Base-by-base conservation (phyloP, 306 rosid genomes). In the Ochetophila trinervis region DNA sequence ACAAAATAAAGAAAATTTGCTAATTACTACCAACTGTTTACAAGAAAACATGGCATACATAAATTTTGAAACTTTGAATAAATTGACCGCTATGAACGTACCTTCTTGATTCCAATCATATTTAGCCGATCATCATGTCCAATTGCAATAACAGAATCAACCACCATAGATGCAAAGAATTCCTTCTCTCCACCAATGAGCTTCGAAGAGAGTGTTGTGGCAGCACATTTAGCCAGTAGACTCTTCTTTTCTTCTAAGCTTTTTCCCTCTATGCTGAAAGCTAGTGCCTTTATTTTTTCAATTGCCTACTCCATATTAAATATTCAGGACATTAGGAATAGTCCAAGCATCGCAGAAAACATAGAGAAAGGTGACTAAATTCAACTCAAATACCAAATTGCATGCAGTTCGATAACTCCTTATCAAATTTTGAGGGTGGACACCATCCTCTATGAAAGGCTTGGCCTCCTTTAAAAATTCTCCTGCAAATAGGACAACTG, bases 41-140 rank as follows among this genome's bases (percentile, higher is more conserved):
- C 34, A 6, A 54, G 4, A 73, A 48, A 57, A 73, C 51, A 27
- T 27, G 32, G 32, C 4, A 27, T 37, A 51, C 19, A n/a, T n/a
- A n/a, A n/a, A 12, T 16, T 24, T 30, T 22, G 18, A 10, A 36
- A 58, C 53, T 36, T 57, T 48, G 18, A 54, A 18, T 27, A 2
- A 61, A 16, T 60, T 40, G 27, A 49, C 17, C 66, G 24, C 20
- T 1, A 55, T 6, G 44, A 34, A 18, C 5, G 16, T 72, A 88
- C 99, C 99, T 94, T 94, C 86, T 94, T 94, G 63, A 94, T 88
- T 55, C 99, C 99, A 75, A 94, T 94, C 99, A 94, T 94, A 77
- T 83, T 94, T 58, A 94, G 79, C 69, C 99, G 90, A 71, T 94
- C 99, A 5, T 94, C 97, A 66, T 72, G 9, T 30, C 96, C 97